Evolutionary conservation across 768 basidiomycete species (phyloP), one percentile per base, ranked within the genome.

Genomic region (Collybia sordida): DNA sequence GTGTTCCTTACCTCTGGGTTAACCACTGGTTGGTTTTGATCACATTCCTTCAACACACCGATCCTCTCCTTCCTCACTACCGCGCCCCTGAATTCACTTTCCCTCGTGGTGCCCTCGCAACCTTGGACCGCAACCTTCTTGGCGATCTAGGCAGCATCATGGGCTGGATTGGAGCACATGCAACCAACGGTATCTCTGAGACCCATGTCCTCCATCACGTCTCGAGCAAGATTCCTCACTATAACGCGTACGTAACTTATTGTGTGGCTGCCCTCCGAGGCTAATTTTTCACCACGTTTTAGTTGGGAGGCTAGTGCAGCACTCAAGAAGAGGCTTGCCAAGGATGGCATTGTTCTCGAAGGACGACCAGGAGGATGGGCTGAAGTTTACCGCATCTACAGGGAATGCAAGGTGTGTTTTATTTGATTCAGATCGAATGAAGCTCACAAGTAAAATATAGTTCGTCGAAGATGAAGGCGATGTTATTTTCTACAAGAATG

Each of bases 11-110:
- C 73, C 77, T 98, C 52, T 93, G 90, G 88, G 83, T 88, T 47
- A 92, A 92, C 77, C 91, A 93, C 77, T 97, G 94, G 94, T 80
- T 98, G 47, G 92, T 98, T 50, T 62, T 93, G 60, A 97, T 98
- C 74, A 97, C 94, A 17, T 98, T 93, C 88, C 78, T 98, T 44
- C 96, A 99, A 74, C 96, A 99, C 77, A 98, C 96, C 60, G 96
- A 98, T 72, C 93, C 95, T 17, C 68, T 88, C 40, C 82, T 98
- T 38, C 95, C 95, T 42, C 96, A 98, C 72, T 98, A 97, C 79
- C 89, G 90, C 55, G 82, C 86, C 12, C 64, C 82, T 31, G 86
- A 89, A 63, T 98, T 96, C 79, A 94, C 86, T 34, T 99, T 98
- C 80, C 76, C 87, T 38, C 90, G 93, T 58, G 96, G 96, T 51